Evolutionary conservation across 176 grass and related monocot species (phyloP).

Genomic region (Hsuehochloa calcarea): DNA sequence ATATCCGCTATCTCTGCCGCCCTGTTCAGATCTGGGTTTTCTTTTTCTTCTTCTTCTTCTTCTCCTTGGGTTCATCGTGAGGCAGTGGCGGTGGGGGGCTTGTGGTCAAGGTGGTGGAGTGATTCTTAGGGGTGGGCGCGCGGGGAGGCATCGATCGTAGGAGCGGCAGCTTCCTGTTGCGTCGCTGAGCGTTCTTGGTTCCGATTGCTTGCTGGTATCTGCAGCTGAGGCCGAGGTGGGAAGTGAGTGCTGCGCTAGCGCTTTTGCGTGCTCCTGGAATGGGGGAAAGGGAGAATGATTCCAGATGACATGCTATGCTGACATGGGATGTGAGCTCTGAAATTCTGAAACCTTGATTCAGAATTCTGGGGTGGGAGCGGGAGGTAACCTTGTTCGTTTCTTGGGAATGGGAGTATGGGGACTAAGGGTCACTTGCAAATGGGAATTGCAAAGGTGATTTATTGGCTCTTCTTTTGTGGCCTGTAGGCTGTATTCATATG

Average conservation of each 20-base stretch:
- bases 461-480: not conserved
- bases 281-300: not conserved
- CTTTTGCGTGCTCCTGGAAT: not conserved
- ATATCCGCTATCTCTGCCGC: too few species aligned
- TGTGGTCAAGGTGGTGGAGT: not conserved
- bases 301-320: not conserved
- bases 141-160: not conserved
- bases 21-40: conserved; percentile 27
- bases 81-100: not conserved
- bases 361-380: too few species aligned
- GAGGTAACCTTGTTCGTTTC: too few species aligned
- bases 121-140: not conserved
- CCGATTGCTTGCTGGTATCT: not conserved
- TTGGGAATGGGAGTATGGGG: not conserved
- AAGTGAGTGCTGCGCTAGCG: not conserved
- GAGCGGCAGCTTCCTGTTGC: not conserved
- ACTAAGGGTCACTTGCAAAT: not conserved
- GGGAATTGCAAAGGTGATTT: not conserved
- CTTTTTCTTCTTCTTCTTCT: not conserved
- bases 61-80: not conserved
- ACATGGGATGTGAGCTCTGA: not conserved
- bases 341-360: too few species aligned
- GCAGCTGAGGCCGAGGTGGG: not conserved
- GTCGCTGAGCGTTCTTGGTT: not conserved
- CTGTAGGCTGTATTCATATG: not conserved